A percentile compares a stretch with the other conserved stretches of the same genome.
These are phyloP conservation scores for Sclerotinia trifoliorum DNA, from an alignment of 2,329 filamentous ascomycete genomes.

Conservation along the genomic window DNA sequence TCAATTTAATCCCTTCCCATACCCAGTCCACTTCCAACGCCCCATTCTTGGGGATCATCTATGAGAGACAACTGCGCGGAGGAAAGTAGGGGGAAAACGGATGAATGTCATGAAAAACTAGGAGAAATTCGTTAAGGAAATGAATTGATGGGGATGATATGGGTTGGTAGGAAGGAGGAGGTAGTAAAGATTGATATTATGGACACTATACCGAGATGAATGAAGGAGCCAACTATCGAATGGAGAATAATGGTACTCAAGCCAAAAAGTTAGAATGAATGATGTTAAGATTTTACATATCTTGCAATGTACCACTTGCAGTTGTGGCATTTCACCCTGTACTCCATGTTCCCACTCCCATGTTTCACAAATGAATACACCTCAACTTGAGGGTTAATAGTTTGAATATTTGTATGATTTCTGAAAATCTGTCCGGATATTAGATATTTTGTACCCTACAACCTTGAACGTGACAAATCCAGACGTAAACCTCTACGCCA, in stretches of 20 bases:
- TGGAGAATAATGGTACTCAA: background rate
- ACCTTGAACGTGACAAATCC: background rate
- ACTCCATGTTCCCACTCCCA: background rate
- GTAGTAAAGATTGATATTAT: too few species aligned
- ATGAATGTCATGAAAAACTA: too few species aligned
- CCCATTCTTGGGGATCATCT: too few species aligned
- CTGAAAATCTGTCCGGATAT: background rate
- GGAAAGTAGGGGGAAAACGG: too few species aligned
- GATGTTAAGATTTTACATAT: background rate
- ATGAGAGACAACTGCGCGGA: too few species aligned
- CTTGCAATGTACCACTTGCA: background rate
- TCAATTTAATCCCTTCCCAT: too few species aligned
- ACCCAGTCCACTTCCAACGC: too few species aligned
- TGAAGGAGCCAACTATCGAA: background rate
- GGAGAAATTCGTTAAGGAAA: too few species aligned
- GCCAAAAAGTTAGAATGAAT: background rate
- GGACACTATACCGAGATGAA: background rate
- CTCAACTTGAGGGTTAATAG: background rate
- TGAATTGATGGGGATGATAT: too few species aligned
- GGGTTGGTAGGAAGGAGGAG: background rate
- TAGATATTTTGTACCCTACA: constrained; percentile 8
- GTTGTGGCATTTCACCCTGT: too few species aligned
- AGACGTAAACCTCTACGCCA: background rate
- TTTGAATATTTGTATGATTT: background rate
- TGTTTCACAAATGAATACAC: background rate